phyloP scores from a whole-genome alignment of 202 grass and related monocot genomes.

The Schoenoplectus tabernaemontani region DNA sequence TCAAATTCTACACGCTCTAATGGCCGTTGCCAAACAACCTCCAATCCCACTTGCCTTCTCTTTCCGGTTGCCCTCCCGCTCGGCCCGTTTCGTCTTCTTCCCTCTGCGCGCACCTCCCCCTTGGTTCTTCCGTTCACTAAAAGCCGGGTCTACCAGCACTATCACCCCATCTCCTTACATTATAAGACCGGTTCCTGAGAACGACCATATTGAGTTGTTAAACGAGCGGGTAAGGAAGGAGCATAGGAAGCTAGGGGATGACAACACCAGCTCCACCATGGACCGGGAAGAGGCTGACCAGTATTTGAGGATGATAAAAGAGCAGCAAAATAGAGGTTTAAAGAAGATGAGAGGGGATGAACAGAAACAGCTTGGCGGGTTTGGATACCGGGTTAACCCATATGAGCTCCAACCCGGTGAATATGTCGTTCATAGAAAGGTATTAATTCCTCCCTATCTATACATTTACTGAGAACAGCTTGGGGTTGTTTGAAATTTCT shows the following conservation, averaged over 20 bases:
- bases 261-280: not conserved
- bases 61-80: not conserved
- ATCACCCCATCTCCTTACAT: not conserved
- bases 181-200: constrained; percentile 16
- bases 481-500: not conserved
- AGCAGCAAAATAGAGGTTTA: constrained; percentile 79
- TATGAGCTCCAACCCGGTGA: constrained; percentile 62
- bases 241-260: constrained; percentile 20
- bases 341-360: constrained; percentile 48
- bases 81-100: not conserved
- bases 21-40: constrained; percentile 15
- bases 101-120: constrained; percentile 24
- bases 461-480: not conserved
- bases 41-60: not conserved
- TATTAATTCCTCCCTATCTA: not conserved
- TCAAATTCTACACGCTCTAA: not conserved
- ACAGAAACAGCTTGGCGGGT: constrained; percentile 28
- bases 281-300: constrained; percentile 18
- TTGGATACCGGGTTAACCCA: constrained; percentile 77
- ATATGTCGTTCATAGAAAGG: constrained; percentile 90
- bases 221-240: constrained; percentile 49
- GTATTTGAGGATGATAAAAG: constrained; percentile 63
- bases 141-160: not conserved
- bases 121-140: constrained; percentile 26
- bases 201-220: constrained; percentile 58